Conservation (phyloP, 306 rosid species). For the Trifolium repens region DNA sequence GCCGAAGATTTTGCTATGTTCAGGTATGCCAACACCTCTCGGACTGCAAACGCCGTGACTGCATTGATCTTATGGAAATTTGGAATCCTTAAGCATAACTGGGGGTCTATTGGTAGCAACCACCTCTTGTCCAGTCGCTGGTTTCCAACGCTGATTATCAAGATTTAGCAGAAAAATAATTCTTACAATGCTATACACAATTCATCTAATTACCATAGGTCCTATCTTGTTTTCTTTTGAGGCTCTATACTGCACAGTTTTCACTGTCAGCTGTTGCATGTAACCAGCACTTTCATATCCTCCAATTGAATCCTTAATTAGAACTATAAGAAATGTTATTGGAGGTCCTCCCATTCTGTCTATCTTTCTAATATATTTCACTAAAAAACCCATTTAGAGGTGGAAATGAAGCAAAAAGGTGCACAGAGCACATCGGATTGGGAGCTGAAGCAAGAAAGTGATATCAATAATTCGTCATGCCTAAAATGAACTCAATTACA, state of each 20-base stretch:
- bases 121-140: conserved; percentile 62
- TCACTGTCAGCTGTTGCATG: background rate
- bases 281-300: conserved; percentile 33
- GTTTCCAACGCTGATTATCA: conserved; percentile 55
- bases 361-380: conserved; percentile 19
- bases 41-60: conserved; percentile 56
- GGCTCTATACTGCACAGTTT: conserved; percentile 9
- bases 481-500: conserved; percentile 22
- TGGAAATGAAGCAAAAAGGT: conserved; percentile 13
- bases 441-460: conserved; percentile 18
- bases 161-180: conserved; percentile 46
- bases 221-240: background rate
- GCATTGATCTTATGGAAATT: conserved; percentile 50
- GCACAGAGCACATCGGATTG: background rate
- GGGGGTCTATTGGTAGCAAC: conserved; percentile 59
- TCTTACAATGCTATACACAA: conserved; percentile 4
- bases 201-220: background rate
- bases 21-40: conserved; percentile 71
- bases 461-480: conserved; percentile 12
- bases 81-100: conserved; percentile 63
- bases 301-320: conserved; percentile 30
- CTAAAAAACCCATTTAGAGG: conserved; percentile 4
- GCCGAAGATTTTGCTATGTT: conserved; percentile 63
- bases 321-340: background rate
- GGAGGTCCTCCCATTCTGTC: background rate